These are phyloP conservation scores for Trichothecium roseum DNA, from an alignment of 2,329 filamentous ascomycete species.

Conservation along the genomic window DNA sequence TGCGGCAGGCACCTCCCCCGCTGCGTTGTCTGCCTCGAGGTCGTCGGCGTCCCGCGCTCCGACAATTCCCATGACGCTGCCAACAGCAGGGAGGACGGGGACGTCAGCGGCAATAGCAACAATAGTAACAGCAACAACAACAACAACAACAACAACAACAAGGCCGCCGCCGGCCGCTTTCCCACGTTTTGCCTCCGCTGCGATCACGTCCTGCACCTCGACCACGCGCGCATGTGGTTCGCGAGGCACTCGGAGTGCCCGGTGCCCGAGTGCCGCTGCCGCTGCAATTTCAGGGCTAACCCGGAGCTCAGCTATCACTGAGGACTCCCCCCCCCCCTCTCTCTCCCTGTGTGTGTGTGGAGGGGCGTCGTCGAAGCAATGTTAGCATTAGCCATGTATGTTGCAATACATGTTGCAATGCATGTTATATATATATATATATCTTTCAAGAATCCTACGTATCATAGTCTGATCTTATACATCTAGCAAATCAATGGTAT, in stretches of 20 bases:
- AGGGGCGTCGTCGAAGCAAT: too few relatives aligned
- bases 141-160: too few relatives aligned
- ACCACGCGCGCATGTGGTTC: constrained; percentile 60
- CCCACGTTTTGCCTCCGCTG: constrained; percentile 61
- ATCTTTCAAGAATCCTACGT: neutral
- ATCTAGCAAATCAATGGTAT: neutral
- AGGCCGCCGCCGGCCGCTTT: constrained; percentile 43
- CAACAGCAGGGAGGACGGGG: too few relatives aligned
- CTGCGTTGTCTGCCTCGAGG: constrained; percentile 57
- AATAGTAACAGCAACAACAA: too few relatives aligned
- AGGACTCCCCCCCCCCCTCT: neutral
- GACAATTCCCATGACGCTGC: constrained; percentile 46
- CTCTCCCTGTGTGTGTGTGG: too few relatives aligned
- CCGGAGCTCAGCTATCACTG: constrained; percentile 42
- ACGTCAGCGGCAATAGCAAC: too few relatives aligned
- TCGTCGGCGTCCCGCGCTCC: constrained; percentile 53
- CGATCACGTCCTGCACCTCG: constrained; percentile 57
- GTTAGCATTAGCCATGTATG: neutral
- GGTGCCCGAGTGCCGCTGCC: constrained; percentile 57
- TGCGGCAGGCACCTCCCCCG: constrained; percentile 57
- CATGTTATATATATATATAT: constrained; percentile 1
- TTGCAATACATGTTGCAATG: constrained; percentile 1
- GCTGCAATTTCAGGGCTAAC: constrained; percentile 51
- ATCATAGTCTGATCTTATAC: too few relatives aligned
- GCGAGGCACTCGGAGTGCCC: constrained; percentile 54